Evolutionary conservation across 805 yeast genomes (phyloP), one percentile per base, ranked within the genome.

Genomic region (Metschnikowia borealis): DNA sequence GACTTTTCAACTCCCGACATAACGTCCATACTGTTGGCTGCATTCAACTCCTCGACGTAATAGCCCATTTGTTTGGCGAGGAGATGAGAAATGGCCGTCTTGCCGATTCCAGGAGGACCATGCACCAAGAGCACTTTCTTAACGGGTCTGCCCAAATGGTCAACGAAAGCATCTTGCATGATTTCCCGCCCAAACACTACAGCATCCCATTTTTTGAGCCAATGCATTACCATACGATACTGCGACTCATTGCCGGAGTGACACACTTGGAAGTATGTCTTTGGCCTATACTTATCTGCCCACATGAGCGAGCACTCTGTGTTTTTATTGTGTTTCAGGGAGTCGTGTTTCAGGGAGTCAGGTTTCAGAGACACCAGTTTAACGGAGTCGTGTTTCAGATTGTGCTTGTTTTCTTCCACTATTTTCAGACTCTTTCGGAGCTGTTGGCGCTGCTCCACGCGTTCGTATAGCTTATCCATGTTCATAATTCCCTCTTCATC

Each of bases 41-140:
- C 96, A 68, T 92, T 92, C 53, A 92, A 78, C 60, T 92, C 99
- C 57, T 86, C 77, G 0, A 87, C 79, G 42, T 83, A 81, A 63
- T 87, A 92, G 0, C 96, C 96, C 37, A 87, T 79, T 55, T 88
- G 96, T 42, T 75, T 77, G 3, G 96, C 94, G 35, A 90, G 77
- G 1, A 89, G 80, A 61, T 91, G 97, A 0, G 92, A 89, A 1
- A 90, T 84, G 0, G 94, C 81, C 0, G 98, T 91, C 63, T 92
- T 92, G 8, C 99, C 99, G 15, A 86, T 76, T 1, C 99, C 99
- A 0, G 96, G 90, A 0, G 96, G 94, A 0, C 99, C 99, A 63
- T 85, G 89, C 10, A 94, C 78, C 38, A 94, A 69, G 18, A 94
- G 63, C 0, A 94, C 75, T 55, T 81, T 85, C 47, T 77, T 77